Percentiles rank a stretch among this genome's conserved stretches.
Evolutionary conservation across 2,329 filamentous ascomycete genomes (phyloP).

Genomic region (Escovopsis sp.): DNA sequence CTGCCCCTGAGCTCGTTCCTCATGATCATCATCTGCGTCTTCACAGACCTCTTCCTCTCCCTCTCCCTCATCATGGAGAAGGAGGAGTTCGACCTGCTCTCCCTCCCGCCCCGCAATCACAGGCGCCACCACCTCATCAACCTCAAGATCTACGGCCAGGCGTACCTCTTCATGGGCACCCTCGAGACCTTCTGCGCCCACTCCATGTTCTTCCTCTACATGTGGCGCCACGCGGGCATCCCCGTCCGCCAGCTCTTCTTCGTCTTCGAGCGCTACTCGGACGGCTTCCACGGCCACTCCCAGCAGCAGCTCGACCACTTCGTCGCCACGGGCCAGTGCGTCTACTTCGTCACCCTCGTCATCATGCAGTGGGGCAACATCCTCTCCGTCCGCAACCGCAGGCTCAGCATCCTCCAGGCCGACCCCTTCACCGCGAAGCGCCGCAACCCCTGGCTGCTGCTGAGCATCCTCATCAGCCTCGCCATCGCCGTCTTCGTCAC

Average conservation of each 20-base stretch:
- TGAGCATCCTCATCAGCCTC: slow-evolving; percentile 30
- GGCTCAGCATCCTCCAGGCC: slow-evolving; percentile 35
- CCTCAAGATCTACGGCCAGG: slow-evolving; percentile 33
- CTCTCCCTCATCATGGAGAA: slow-evolving; percentile 40
- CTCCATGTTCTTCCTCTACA: slow-evolving; percentile 40
- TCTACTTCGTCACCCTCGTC: slow-evolving; percentile 40
- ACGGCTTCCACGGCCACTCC: slow-evolving; percentile 34
- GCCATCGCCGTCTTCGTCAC: slow-evolving; percentile 39
- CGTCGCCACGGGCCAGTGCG: slow-evolving; percentile 33
- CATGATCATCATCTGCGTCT: slow-evolving; percentile 44
- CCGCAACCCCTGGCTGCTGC: slow-evolving; percentile 34
- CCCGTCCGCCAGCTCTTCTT: slow-evolving; percentile 33
- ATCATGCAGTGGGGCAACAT: slow-evolving; percentile 41
- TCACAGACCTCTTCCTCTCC: slow-evolving; percentile 37
- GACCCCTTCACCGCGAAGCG: slow-evolving; percentile 31
- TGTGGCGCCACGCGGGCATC: slow-evolving; percentile 32
- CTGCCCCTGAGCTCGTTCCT: slow-evolving; percentile 36
- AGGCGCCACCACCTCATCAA: slow-evolving; percentile 37
- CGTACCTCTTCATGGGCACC: slow-evolving; percentile 36
- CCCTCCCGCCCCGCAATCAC: slow-evolving; percentile 33
- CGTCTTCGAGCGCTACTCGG: slow-evolving; percentile 31
- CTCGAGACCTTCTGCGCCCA: slow-evolving; percentile 36
- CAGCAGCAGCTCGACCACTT: slow-evolving; percentile 29
- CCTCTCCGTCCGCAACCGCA: slow-evolving; percentile 34
- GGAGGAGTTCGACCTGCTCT: slow-evolving; percentile 38